Evolutionary conservation across 768 basidiomycete species (phyloP).

Genomic region (Boletus tylopilopsis): DNA sequence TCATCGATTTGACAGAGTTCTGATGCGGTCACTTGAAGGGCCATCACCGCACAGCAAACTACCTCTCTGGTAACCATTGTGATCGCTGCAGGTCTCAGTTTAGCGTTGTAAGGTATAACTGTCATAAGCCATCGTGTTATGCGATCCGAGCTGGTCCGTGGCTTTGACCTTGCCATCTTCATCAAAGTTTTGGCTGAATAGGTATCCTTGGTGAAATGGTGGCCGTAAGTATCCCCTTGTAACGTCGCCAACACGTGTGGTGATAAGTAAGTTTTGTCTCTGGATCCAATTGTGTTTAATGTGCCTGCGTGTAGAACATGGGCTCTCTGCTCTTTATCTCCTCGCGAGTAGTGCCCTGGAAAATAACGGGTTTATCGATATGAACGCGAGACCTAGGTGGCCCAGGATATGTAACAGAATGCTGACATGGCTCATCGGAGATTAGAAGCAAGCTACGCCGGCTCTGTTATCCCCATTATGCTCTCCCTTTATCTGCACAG

Average conservation of each 20-base stretch:
- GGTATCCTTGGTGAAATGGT: too few relatives aligned
- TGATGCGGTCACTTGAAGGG: not conserved
- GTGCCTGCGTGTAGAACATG: conserved; percentile 14
- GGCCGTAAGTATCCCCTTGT: conserved; percentile 12
- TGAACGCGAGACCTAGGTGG: conserved; percentile 27
- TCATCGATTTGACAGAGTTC: not conserved
- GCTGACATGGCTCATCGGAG: conserved; percentile 6
- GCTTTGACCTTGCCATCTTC: too few relatives aligned
- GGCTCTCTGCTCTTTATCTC: conserved; percentile 13
- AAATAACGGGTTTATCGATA: conserved; percentile 42
- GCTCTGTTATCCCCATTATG: conserved; percentile 7
- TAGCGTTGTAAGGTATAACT: too few relatives aligned
- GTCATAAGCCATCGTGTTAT: not conserved
- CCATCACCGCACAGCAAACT: not conserved
- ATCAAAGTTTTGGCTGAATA: too few relatives aligned
- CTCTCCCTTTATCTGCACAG: conserved; percentile 5
- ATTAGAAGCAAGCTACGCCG: conserved; percentile 4
- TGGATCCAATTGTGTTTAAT: conserved; percentile 2
- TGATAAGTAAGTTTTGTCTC: not conserved
- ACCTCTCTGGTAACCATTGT: not conserved
- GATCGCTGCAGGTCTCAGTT: too few relatives aligned
- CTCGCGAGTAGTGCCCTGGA: conserved; percentile 25
- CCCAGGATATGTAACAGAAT: conserved; percentile 8
- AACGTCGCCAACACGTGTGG: not conserved
- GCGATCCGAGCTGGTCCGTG: not conserved